These are phyloP conservation scores for Cantharellus cinnabarinus DNA, from an alignment of 768 basidiomycete species.

Conservation along the genomic window DNA sequence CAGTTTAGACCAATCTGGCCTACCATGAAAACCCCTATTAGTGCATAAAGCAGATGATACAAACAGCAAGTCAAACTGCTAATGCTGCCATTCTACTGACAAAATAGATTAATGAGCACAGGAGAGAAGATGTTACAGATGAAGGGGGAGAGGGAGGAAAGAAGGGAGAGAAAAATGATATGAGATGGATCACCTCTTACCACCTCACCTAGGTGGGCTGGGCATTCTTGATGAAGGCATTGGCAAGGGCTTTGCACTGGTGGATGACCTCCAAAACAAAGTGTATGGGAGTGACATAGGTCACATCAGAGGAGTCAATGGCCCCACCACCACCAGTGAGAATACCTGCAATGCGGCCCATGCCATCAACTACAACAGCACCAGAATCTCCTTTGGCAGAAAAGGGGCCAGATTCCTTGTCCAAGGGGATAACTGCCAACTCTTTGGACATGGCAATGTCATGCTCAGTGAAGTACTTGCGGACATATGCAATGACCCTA, in stretches of 20 bases:
- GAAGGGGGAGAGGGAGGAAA: too few relatives aligned
- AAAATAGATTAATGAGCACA: background rate
- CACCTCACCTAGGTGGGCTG: background rate
- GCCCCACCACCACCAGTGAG: conserved; percentile 3
- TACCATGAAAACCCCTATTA: too few relatives aligned
- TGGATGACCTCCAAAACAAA: conserved; percentile 5
- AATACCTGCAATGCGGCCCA: conserved; percentile 4
- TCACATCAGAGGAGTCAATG: conserved; percentile 6
- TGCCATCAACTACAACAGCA: conserved; percentile 5
- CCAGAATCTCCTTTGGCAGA: conserved; percentile 8
- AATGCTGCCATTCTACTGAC: too few relatives aligned
- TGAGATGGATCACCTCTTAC: background rate
- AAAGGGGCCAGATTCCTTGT: conserved; percentile 4
- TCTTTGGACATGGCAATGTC: conserved; percentile 4
- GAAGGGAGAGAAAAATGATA: background rate
- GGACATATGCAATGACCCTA: conserved; percentile 3
- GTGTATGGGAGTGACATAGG: conserved; percentile 8
- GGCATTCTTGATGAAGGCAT: conserved; percentile 1
- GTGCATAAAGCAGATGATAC: too few relatives aligned
- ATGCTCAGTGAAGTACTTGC: conserved; percentile 4
- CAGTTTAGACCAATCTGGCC: too few relatives aligned
- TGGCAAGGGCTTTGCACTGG: conserved; percentile 1
- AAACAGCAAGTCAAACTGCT: too few relatives aligned
- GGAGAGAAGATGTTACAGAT: too few relatives aligned
- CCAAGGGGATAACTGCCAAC: conserved; percentile 4